Evolutionary conservation across 1,284 basidiomycete genomes (phyloP).

Genomic region (Anthracocystis setariae): DNA sequence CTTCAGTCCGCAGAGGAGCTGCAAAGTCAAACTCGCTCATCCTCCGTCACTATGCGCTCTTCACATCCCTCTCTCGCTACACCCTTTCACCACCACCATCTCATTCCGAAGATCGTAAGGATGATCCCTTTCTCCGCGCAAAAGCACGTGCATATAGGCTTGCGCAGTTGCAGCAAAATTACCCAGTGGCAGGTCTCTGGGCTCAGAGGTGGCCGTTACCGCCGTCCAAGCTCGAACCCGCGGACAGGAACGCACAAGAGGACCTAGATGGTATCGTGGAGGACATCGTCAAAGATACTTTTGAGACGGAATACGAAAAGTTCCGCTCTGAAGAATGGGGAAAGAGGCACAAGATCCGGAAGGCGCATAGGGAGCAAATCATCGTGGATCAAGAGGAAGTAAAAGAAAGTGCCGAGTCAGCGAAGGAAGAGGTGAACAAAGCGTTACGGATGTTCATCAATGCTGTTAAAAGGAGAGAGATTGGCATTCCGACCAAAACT

Average conservation of each 20-base stretch:
- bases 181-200: constrained; percentile 9
- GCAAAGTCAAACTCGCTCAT: constrained; percentile 14
- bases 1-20: constrained; percentile 11
- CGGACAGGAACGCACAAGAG: constrained; percentile 2
- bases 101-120: not conserved
- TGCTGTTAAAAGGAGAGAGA: constrained; percentile 16
- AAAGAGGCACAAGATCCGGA: constrained; percentile 16
- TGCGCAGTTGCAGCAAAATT: constrained; percentile 12
- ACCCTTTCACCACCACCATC: not conserved
- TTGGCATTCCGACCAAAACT: constrained; percentile 1
- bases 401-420: constrained; percentile 23
- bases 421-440: constrained; percentile 20
- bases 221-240: constrained; percentile 11
- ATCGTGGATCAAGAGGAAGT: constrained; percentile 24
- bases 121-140: not conserved
- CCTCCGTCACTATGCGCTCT: constrained; percentile 24
- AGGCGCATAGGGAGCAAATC: constrained; percentile 17
- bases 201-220: constrained; percentile 19
- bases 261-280: constrained; percentile 14
- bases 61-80: constrained; percentile 34
- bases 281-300: constrained; percentile 18
- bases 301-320: constrained; percentile 25
- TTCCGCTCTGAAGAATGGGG: constrained; percentile 25
- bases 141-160: not conserved
- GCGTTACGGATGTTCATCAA: constrained; percentile 13